Conservation (phyloP, 352 stramenopile genomes). For the Phytopythium aichiense region DNA sequence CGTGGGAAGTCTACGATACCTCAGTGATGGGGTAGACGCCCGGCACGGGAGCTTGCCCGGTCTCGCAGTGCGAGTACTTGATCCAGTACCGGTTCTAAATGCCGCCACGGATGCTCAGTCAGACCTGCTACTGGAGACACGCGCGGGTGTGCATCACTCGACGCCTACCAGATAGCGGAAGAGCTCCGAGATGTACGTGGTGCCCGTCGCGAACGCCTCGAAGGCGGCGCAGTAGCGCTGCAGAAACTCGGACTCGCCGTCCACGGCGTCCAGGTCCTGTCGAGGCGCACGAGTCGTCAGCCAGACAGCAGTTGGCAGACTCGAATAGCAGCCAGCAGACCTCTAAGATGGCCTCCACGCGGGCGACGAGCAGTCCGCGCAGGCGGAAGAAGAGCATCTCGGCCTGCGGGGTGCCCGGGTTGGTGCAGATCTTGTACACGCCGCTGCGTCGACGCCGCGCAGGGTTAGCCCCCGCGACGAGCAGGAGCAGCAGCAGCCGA, state of each 20-base stretch:
- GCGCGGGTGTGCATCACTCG: background rate
- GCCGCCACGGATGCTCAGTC: background rate
- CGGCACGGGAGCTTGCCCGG: constrained; percentile 73
- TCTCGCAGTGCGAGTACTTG: constrained; percentile 82
- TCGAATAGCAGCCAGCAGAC: constrained; percentile 9
- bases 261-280: constrained; percentile 48
- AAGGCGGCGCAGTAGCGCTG: constrained; percentile 66
- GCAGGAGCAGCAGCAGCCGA: background rate
- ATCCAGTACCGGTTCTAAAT: constrained; percentile 84
- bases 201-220: constrained; percentile 67
- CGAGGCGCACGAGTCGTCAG: background rate
- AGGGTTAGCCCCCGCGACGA: background rate
- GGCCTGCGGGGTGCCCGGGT: constrained; percentile 68
- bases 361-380: constrained; percentile 57
- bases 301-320: background rate
- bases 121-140: background rate
- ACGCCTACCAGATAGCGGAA: constrained; percentile 59
- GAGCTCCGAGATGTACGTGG: constrained; percentile 77
- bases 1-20: constrained; percentile 17
- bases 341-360: constrained; percentile 60
- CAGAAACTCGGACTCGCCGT: constrained; percentile 67
- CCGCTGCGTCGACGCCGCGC: constrained; percentile 23
- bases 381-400: constrained; percentile 84
- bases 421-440: constrained; percentile 89
- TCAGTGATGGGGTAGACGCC: constrained; percentile 82